Percentiles rank a stretch among this genome's conserved stretches.
phyloP scores from a whole-genome alignment of 1,284 basidiomycete genomes.

The Tilletia walkeri region DNA sequence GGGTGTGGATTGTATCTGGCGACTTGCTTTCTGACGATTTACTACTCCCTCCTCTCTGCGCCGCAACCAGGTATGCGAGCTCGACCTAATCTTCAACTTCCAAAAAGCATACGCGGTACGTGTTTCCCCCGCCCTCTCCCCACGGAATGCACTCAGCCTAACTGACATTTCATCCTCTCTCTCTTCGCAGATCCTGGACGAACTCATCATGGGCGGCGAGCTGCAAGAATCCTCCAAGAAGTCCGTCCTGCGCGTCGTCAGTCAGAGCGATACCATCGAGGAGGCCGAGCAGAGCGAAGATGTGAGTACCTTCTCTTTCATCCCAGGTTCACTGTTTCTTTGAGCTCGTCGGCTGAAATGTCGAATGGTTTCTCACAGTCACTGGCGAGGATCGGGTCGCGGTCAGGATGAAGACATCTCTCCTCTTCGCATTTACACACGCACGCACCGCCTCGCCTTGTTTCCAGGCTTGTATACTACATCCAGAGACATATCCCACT shows the following conservation, averaged over 20 bases:
- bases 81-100: conserved; percentile 56
- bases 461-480: too few relatives aligned
- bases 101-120: conserved; percentile 53
- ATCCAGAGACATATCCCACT: too few relatives aligned
- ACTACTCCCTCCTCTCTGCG: background rate
- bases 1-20: background rate
- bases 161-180: too few relatives aligned
- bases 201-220: conserved; percentile 95
- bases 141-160: too few relatives aligned
- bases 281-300: conserved; percentile 57
- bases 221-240: conserved; percentile 99
- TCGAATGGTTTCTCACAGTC: conserved; percentile 24
- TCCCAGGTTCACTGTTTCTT: background rate
- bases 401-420: conserved; percentile 29
- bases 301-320: conserved; percentile 29
- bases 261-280: conserved; percentile 57
- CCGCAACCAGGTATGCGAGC: conserved; percentile 42
- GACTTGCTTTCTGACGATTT: background rate
- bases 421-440: too few relatives aligned
- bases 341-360: too few relatives aligned
- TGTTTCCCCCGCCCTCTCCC: background rate
- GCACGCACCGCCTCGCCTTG: too few relatives aligned
- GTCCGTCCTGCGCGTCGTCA: conserved; percentile 80
- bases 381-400: conserved; percentile 46
- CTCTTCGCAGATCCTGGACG: conserved; percentile 67